Conservation (phyloP, 805 yeast species). For the Kazachstania kunashirensis region DNA sequence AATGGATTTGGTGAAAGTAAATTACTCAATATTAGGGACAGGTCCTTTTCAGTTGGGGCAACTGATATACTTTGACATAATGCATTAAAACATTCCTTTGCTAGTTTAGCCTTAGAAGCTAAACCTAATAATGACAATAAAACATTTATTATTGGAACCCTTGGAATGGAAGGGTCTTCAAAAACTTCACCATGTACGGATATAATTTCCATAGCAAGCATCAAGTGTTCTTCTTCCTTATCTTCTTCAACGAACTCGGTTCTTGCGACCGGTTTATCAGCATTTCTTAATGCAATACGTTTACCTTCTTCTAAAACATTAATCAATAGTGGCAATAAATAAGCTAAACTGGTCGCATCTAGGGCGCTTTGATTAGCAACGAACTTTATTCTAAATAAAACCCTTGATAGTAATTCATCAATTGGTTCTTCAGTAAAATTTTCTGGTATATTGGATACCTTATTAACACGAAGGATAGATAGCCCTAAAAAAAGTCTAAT, state of each 20-base stretch:
- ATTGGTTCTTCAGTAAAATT: conserved; percentile 43
- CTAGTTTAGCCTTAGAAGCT: conserved; percentile 69
- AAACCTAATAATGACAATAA: conserved; percentile 58
- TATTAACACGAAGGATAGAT: conserved; percentile 53
- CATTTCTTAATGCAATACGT: conserved; percentile 41
- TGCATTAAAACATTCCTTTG: conserved; percentile 74
- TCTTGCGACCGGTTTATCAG: conserved; percentile 43
- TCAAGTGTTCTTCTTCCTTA: conserved; percentile 78
- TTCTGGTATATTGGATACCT: conserved; percentile 37
- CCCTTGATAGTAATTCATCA: conserved; percentile 46
- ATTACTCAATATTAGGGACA: conserved; percentile 46
- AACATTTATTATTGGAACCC: conserved; percentile 51
- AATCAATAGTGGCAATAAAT: conserved; percentile 63
- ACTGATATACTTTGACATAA: conserved; percentile 69
- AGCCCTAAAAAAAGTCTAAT: conserved; percentile 52
- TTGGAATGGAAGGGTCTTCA: conserved; percentile 56
- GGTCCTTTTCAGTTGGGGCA: conserved; percentile 46
- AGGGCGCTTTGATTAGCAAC: conserved; percentile 63
- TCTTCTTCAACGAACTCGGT: conserved; percentile 73
- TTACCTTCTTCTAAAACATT: conserved; percentile 62
- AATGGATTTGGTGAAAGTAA: conserved; percentile 53
- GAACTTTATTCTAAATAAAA: conserved; percentile 67
- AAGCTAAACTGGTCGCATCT: conserved; percentile 59
- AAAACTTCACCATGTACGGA: conserved; percentile 60
- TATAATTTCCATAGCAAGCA: conserved; percentile 67